Base-by-base conservation (phyloP, 208 protist species). In the Trypanosoma melophagium region DNA sequence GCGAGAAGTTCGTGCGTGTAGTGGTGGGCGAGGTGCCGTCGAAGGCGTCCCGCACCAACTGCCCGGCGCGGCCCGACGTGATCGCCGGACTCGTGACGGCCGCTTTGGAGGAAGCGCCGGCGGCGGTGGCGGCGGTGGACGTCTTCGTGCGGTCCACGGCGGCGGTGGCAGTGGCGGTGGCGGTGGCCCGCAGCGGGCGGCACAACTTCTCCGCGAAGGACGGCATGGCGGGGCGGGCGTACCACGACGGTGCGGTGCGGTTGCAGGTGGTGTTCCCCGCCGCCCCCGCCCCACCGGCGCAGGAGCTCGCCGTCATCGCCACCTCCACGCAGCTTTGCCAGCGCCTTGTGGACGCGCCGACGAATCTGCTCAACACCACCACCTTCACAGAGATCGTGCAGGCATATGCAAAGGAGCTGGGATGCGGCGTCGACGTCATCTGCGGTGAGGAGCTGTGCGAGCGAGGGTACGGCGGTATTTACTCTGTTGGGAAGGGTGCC, bases 281-380 rank as follows among this genome's bases (percentile, higher is more conserved):
- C 10, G 66, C 72, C 58, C 79, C 71, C 2, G 71, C 62, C 45
- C 76, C 81, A 66, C 72, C 73, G 25, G 67, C 70, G 17, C 70
- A 79, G 67, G 79, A 87, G 69, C 71, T 93, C 16, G 60, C 84
- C 55, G 66, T 80, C 57, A 54, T 93, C 31, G 79, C 69, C 65
- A 81, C 70, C 9, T 83, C 69, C 13, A 79, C 89, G 42, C 90
- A 95, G 75, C 79, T 95, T 62, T 89, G 80, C 71, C 82, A 88
- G 80, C 81, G 87, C 12, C 78, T 95, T 59, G 83, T 95, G 22
- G 90, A 95, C 71, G 76, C 87, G n/a, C 90, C 90, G 45, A 49
- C 90, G 17, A 80, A 77, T 72, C 42, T 85, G 49, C 82, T 95
- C 13, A 76, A 90, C 77, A 95, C 90, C 22, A 60, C 84, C 7